Evolutionary conservation across 2,329 filamentous ascomycete genomes (phyloP), one percentile per base, ranked within the genome.

Genomic region (Arthroderma uncinatum): DNA sequence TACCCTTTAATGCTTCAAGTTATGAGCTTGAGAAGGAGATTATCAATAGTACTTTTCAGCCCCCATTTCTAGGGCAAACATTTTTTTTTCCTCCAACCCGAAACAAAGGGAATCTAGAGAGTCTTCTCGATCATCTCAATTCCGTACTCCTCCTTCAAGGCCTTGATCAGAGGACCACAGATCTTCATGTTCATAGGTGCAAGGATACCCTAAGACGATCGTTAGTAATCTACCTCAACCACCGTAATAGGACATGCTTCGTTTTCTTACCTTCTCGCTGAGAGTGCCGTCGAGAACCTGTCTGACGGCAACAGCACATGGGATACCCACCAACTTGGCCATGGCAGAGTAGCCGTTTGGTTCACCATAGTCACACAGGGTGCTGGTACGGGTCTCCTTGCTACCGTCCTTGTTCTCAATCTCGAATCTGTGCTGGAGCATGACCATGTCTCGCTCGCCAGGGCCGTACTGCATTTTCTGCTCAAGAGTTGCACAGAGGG

Each of bases 401-500:
- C 75, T 81, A 66, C 89, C 89, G 69, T 93, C 86, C 73, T 85
- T 84, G 74, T 86, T 78, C 78, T 93, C 87, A 64, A 95, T 88
- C 70, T 84, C 84, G 71, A 95, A 94, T 76, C 72, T 75, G 66
- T 77, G 75, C 65, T 77, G 75, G 36, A 78, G 67, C 75, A 87
- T 82, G 62, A 93, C 87, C 63, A 94, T 77, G 72, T 95, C 90
- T 59, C 90, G 85, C 82, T 95, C 89, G 60, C 81, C 85, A 65
- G 86, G 78, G 67, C 82, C 86, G 72, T 85, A 95, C 73, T 87
- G 82, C 88, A 95, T 94, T 83, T 94, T 95, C 78, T 87, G 76
- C 78, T 95, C 89, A 30, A 95, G 81, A 2, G 84, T 87, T 33
- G 88, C 89, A 76, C 90, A 95, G 39, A 95, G 82, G n/a, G 87